Conservation (phyloP, 371 early-diverging fungal genomes). For the Funneliformis caledonium region DNA sequence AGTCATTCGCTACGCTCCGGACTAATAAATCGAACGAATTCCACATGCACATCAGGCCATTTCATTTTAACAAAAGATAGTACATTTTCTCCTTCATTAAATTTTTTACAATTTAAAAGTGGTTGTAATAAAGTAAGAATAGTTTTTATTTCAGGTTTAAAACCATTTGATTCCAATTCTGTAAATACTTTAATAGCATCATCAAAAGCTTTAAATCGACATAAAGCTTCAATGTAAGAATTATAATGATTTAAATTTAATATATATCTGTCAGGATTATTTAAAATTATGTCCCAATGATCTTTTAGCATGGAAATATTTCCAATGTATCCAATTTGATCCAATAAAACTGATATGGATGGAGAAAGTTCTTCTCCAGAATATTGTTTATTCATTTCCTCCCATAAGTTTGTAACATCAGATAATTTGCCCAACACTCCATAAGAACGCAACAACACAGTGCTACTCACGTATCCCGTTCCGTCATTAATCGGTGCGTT, state of each 20-base stretch:
- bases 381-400: not conserved
- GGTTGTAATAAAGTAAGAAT: not conserved
- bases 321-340: not conserved
- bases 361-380: not conserved
- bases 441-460: not conserved
- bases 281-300: not conserved
- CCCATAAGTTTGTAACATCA: not conserved
- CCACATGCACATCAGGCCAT: not conserved
- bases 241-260: constrained; percentile 17
- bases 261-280: not conserved
- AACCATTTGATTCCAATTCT: not conserved
- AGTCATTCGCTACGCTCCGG: no score
- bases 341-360: not conserved
- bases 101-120: not conserved
- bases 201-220: constrained; percentile 22
- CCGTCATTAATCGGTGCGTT: not conserved
- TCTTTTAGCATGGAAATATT: not conserved
- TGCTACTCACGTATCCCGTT: not conserved
- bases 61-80: not conserved
- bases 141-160: constrained; percentile 3
- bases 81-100: not conserved
- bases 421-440: not conserved
- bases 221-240: constrained; percentile 30
- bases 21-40: not conserved
- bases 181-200: constrained; percentile 6